Percentiles rank a stretch among this genome's conserved stretches.
Conservation (phyloP, 2,329 filamentous ascomycete genomes). For the Calonectria henricotiae region DNA sequence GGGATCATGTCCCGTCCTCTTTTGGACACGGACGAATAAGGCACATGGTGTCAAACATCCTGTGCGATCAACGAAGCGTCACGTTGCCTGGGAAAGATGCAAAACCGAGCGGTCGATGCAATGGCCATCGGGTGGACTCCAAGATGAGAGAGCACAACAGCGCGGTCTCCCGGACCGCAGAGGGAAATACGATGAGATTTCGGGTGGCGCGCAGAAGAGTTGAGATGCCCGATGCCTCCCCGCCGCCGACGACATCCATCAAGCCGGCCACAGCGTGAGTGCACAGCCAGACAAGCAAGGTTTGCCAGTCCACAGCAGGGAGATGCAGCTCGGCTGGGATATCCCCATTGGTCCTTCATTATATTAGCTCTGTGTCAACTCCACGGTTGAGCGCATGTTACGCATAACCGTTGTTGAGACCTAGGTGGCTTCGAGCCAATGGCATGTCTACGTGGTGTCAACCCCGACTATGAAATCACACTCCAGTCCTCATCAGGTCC, state of each 20-base stretch:
- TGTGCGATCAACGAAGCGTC: slow-evolving; percentile 16
- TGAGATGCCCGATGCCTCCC: slow-evolving; percentile 27
- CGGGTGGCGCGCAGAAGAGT: slow-evolving; percentile 40
- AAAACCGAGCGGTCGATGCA: slow-evolving; percentile 27
- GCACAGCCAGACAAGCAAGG: slow-evolving; percentile 38
- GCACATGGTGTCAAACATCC: slow-evolving; percentile 24
- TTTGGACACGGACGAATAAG: slow-evolving; percentile 24
- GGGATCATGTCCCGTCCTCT: neutral
- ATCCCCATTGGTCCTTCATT: slow-evolving; percentile 63
- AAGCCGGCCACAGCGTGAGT: slow-evolving; percentile 39
- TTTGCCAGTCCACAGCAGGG: slow-evolving; percentile 38
- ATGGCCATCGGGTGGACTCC: slow-evolving; percentile 24
- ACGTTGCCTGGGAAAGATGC: slow-evolving; percentile 12
- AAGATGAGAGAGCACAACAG: slow-evolving; percentile 22
- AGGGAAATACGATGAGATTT: slow-evolving; percentile 28
- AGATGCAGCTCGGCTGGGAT: slow-evolving; percentile 61
- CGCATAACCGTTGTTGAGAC: slow-evolving; percentile 68
- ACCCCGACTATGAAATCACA: slow-evolving; percentile 40
- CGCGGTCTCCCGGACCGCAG: slow-evolving; percentile 22
- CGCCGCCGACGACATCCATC: slow-evolving; percentile 35
- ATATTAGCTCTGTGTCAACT: slow-evolving; percentile 64
- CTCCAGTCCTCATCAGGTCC: slow-evolving; percentile 41
- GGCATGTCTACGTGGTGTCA: slow-evolving; percentile 45
- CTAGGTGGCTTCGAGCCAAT: slow-evolving; percentile 61
- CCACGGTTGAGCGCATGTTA: slow-evolving; percentile 70